phyloP scores from a whole-genome alignment of 371 early-diverging fungal species.

The Batkoa obscura region DNA sequence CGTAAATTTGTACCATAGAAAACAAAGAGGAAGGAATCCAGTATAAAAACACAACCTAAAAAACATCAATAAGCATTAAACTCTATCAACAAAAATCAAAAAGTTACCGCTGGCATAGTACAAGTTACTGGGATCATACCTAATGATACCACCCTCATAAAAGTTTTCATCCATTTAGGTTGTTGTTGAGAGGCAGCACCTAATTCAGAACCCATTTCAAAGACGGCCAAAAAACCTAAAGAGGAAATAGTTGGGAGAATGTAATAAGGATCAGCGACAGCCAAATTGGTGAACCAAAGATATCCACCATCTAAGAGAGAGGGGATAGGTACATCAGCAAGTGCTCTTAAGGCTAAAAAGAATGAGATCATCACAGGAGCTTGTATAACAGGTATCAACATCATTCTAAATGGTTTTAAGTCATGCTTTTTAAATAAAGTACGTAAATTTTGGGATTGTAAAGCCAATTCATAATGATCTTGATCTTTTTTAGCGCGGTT shows the following conservation, averaged over 20 bases:
- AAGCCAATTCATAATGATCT: slow-evolving; percentile 32
- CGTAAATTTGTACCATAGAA: slow-evolving; percentile 47
- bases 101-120: slow-evolving; percentile 51
- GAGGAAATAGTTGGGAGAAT: slow-evolving; percentile 60
- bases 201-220: slow-evolving; percentile 47
- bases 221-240: slow-evolving; percentile 43
- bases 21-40: slow-evolving; percentile 61
- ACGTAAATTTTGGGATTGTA: slow-evolving; percentile 29
- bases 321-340: slow-evolving; percentile 70
- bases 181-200: slow-evolving; percentile 18
- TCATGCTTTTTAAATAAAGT: slow-evolving; percentile 39
- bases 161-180: slow-evolving; percentile 32
- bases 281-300: slow-evolving; percentile 67
- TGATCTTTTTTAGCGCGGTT: slow-evolving; percentile 30
- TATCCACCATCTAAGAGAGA: slow-evolving; percentile 58
- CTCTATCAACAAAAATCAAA: too few relatives aligned
- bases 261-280: slow-evolving; percentile 61
- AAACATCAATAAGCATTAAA: slow-evolving; percentile 13
- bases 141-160: slow-evolving; percentile 42
- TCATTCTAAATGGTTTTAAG: slow-evolving; percentile 36
- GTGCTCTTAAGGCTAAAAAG: slow-evolving; percentile 64
- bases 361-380: slow-evolving; percentile 77
- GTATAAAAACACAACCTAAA: slow-evolving; percentile 63
- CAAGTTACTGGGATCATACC: slow-evolving; percentile 45
- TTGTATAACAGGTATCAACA: slow-evolving; percentile 45